Percentiles rank a stretch among this genome's conserved stretches.
Evolutionary conservation across 2,329 filamentous ascomycete species (phyloP).

Genomic region (Cladosporium halotolerans): DNA sequence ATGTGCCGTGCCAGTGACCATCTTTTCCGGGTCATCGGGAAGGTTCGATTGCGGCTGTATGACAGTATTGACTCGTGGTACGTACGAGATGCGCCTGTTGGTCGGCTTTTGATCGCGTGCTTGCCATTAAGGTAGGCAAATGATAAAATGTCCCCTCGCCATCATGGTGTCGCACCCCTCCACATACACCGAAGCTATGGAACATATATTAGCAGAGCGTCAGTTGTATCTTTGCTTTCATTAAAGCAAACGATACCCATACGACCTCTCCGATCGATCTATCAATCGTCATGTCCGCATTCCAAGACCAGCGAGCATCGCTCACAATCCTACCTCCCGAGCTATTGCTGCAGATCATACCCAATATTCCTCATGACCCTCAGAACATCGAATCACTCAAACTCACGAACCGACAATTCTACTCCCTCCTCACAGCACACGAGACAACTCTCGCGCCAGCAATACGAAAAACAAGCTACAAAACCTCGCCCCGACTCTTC

Average conservation of each 20-base stretch:
- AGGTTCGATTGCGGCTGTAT: no score
- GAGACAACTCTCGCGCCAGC: conserved; percentile 24
- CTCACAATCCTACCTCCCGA: conserved; percentile 28
- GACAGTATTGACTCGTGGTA: no score
- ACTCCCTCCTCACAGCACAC: conserved; percentile 23
- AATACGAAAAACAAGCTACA: conserved; percentile 19
- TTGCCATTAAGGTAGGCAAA: conserved; percentile 6
- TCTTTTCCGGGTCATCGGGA: no score
- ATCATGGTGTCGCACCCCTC: conserved; percentile 7
- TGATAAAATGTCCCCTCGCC: not conserved
- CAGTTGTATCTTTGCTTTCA: no score
- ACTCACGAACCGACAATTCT: conserved; percentile 22
- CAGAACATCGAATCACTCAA: conserved; percentile 19
- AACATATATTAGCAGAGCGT: not conserved
- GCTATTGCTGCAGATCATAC: conserved; percentile 22
- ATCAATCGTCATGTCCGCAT: not conserved
- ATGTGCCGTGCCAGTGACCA: no score
- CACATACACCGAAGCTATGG: conserved; percentile 2
- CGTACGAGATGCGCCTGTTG: not conserved
- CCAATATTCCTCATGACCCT: conserved; percentile 25
- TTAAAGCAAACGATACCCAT: no score
- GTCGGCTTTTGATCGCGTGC: not conserved
- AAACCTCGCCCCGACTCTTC: conserved; percentile 18
- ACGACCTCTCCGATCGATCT: no score
- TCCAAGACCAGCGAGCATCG: not conserved